Evolutionary conservation across 75 land plant genomes (phyloP), one percentile per base, ranked within the genome.

Genomic region (Ceratopteris richardii): DNA sequence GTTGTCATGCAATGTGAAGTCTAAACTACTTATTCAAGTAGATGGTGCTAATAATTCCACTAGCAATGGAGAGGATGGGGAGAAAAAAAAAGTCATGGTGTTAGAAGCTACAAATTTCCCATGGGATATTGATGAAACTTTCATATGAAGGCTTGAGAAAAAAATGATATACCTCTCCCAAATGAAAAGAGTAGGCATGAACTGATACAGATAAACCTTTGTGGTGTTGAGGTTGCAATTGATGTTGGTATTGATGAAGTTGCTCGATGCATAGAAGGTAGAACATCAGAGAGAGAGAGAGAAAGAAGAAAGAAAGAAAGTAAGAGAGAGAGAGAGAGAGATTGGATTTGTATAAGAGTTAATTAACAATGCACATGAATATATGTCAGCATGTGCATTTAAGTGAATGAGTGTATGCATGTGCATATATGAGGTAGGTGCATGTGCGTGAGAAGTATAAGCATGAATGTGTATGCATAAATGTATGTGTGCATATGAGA

Each of bases 41-140:
- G 98, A 94, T 77, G 98, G 98, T 66, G 98, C 89, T 10, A 94
- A 81, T 61, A 84, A 84, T 62, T 81, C 69, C 51, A 44, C 76
- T 19, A 76, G 81, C 16, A 39, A 54, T 44, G 50, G 50, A 2
- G 98, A 93, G 56, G 98, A 94, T 71, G 94, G 97, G 44, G 70
- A 61, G 22, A 80, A 80, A 51, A 94, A 89, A 67, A 83, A 81
- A 59, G 98, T 94, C 66, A 93, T 93, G 98, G 98, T 93, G 44
- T 57, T 93, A 69, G 98, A 96, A 56, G 98, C 98, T 5, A 94
- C 98, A 42, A 94, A 94, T 44, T 94, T 94, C 53, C 98, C 98
- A 5, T 94, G 98, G 98, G 98, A 94, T 57, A 88, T 94, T 33
- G 98, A 94, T 58, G 98, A 94, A 74, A 96, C 98, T 39, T 79